Percentiles rank a stretch among this genome's conserved stretches.
These are phyloP conservation scores for Karstenula rhodostoma DNA, from an alignment of 2,329 filamentous ascomycete species.

Conservation along the genomic window DNA sequence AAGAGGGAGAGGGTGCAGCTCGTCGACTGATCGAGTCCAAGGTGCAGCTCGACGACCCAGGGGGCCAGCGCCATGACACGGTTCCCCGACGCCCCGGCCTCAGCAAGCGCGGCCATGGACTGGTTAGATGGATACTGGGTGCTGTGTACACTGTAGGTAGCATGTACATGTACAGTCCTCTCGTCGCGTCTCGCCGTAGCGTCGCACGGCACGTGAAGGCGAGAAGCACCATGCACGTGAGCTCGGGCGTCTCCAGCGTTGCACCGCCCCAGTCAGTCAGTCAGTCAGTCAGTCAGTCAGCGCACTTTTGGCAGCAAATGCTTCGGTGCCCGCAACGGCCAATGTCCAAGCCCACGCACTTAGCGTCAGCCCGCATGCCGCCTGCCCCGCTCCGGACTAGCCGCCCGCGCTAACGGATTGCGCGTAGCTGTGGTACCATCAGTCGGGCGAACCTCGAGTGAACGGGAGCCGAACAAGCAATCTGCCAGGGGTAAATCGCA, in stretches of 20 bases:
- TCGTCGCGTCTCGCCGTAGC: constrained; percentile 14
- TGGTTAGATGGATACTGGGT: no score
- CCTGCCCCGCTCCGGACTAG: background rate
- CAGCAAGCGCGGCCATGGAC: background rate
- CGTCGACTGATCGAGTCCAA: constrained; percentile 39
- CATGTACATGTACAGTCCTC: no score
- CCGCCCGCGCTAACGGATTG: background rate
- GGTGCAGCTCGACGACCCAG: constrained; percentile 32
- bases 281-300: background rate
- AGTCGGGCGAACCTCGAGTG: constrained; percentile 10
- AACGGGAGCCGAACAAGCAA: constrained; percentile 12
- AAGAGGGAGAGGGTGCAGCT: constrained; percentile 29
- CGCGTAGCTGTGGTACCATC: background rate
- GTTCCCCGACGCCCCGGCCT: background rate
- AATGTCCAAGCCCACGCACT: background rate
- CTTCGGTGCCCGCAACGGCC: background rate
- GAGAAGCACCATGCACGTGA: background rate
- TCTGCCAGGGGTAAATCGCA: constrained; percentile 11
- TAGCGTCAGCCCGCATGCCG: background rate
- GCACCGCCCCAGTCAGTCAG: background rate
- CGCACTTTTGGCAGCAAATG: background rate
- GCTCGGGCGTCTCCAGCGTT: background rate
- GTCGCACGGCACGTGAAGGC: constrained; percentile 9
- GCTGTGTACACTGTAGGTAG: no score
- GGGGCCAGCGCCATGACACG: constrained; percentile 23